Evolutionary conservation across 169 alveolate genomes (phyloP), one percentile per base, ranked within the genome.

Genomic region (Plasmodium adleri): DNA sequence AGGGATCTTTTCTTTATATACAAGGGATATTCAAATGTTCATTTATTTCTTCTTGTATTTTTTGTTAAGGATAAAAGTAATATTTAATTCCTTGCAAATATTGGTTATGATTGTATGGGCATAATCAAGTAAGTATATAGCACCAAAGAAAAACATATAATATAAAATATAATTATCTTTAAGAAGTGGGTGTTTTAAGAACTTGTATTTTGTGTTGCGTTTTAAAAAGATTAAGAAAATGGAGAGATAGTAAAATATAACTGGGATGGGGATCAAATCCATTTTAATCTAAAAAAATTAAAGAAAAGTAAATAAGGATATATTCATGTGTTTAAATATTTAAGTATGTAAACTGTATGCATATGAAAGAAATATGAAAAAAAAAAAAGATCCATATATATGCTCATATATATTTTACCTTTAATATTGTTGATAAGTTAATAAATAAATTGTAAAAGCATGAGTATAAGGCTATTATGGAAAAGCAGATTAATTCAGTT

Each of bases 41-140:
- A 3, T 32, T 75, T 49, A 2, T 66, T 54, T 39, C 54, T 13
- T 78, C 47, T 66, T 78, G 24, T 50, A 64, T 68, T 67, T 78
- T 71, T 78, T 78, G 49, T 50, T 52, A 70, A 78, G 49, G 59
- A 78, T 28, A 56, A 78, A 78, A 43, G 70, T 64, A 43, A 78
- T 78, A 71, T 67, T 67, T 15, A 78, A 76, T 47, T 78, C 89
- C 17, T 64, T 78, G 76, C 89, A 78, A 52, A 78, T 66, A 32
- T 66, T 66, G 15, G 78, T 58, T 64, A 78, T 66, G 64, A 78
- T 26, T 39, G 89, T 78, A 60, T 78, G 22, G 1, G 89, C 58
- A 78, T 78, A 78, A 67, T 78, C 89, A 64, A 78, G 52, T 43
- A 78, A 66, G 63, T 78, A 78, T 47, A 78, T 20, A 12, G 50